These are phyloP conservation scores for Pseudotsuga menziesii DNA, from an alignment of 75 land plant species.

Conservation along the genomic window DNA sequence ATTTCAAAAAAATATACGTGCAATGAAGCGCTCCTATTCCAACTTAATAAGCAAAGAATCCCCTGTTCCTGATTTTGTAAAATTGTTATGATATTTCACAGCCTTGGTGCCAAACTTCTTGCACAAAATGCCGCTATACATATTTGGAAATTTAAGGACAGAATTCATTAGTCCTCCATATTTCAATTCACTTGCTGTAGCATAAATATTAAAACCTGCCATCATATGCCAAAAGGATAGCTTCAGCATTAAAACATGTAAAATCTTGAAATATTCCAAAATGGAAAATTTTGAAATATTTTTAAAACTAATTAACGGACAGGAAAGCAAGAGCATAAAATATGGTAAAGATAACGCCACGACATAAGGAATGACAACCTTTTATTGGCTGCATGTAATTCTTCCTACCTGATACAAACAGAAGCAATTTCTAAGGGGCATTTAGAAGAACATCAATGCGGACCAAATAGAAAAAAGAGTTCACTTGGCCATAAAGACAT, in stretches of 20 bases:
- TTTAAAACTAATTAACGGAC: not conserved
- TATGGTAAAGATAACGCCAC: not conserved
- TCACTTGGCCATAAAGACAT: no score
- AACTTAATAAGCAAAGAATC: not conserved
- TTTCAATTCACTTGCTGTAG: not conserved
- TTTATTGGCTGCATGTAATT: not conserved
- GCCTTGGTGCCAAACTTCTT: not conserved
- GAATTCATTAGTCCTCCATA: not conserved
- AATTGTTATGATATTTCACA: conserved; percentile 1
- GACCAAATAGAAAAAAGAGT: no score
- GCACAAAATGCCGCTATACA: not conserved
- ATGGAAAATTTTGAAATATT: not conserved
- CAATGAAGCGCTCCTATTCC: no score
- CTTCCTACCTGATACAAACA: not conserved
- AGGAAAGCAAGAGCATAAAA: not conserved
- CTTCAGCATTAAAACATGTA: not conserved
- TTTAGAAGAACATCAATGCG: no score
- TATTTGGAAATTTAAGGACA: not conserved
- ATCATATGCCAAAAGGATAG: not conserved
- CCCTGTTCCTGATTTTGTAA: not conserved
- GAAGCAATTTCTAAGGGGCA: no score
- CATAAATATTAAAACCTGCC: not conserved
- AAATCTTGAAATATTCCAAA: not conserved
- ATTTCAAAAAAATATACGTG: conserved; percentile 21
- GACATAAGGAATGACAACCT: not conserved